Evolutionary conservation across 768 basidiomycete genomes (phyloP).

Genomic region (Kwoniella mangroviensis): DNA sequence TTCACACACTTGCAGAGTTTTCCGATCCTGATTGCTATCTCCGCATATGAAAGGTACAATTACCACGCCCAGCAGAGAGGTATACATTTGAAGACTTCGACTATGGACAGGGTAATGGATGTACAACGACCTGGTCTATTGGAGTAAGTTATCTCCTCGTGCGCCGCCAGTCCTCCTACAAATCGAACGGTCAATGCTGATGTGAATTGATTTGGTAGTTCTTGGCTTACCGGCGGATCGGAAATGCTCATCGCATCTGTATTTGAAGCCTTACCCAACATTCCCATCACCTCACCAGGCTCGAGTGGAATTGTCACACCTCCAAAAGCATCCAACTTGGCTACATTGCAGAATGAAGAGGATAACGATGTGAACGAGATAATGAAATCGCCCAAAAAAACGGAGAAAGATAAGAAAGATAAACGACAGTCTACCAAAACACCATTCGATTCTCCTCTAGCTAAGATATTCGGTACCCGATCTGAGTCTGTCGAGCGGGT

Average conservation of each 20-base stretch:
- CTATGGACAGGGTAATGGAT: constrained; percentile 29
- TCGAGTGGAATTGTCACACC: constrained; percentile 27
- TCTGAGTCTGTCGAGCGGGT: not conserved
- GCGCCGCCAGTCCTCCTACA: too few species aligned
- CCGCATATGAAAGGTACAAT: constrained; percentile 72
- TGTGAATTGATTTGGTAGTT: constrained; percentile 24
- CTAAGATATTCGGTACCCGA: constrained; percentile 41
- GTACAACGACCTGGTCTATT: constrained; percentile 39
- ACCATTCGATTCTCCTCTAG: constrained; percentile 38
- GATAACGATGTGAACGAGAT: not conserved
- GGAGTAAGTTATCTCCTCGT: constrained; percentile 43
- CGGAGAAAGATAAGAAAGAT: not conserved
- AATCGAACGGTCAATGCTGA: too few species aligned
- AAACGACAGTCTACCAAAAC: constrained; percentile 1
- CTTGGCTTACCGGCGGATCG: constrained; percentile 49
- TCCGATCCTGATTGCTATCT: constrained; percentile 76
- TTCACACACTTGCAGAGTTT: constrained; percentile 63
- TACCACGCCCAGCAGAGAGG: constrained; percentile 32
- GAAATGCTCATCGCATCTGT: constrained; percentile 49
- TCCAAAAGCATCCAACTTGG: constrained; percentile 21
- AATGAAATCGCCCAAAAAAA: not conserved
- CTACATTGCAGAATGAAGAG: constrained; percentile 4
- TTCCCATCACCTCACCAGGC: constrained; percentile 1
- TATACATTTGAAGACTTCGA: constrained; percentile 29
- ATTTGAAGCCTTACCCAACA: constrained; percentile 36